These are phyloP conservation scores for Bipolaris bicolor DNA, from an alignment of 2,329 filamentous ascomycete species.

Conservation along the genomic window DNA sequence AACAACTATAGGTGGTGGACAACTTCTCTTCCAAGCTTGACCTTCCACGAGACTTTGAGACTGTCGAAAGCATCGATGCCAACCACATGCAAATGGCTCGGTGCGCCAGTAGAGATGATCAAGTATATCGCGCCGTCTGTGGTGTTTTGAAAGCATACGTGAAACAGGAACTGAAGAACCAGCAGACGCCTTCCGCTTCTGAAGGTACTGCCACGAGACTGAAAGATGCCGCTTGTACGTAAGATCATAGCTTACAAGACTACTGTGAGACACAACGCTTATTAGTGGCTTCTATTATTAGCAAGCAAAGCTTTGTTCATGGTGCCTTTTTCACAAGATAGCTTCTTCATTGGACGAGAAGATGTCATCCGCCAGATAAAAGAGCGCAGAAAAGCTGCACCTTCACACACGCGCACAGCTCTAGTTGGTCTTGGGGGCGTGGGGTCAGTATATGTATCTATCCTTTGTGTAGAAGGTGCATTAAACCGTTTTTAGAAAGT, in stretches of 20 bases:
- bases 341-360: conserved; percentile 18
- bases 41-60: conserved; percentile 42
- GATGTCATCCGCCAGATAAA: conserved; percentile 13
- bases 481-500: conserved; percentile 15
- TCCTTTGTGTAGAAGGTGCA: background rate
- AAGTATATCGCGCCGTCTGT: conserved; percentile 39
- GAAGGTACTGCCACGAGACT: background rate
- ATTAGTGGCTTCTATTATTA: conserved; percentile 2
- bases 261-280: conserved; percentile 8
- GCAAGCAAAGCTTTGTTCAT: conserved; percentile 14
- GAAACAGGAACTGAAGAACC: conserved; percentile 10
- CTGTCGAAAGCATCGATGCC: conserved; percentile 50
- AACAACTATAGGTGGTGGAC: conserved; percentile 43
- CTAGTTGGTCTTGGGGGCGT: conserved; percentile 17
- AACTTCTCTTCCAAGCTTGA: conserved; percentile 52
- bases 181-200: background rate
- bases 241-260: conserved; percentile 3
- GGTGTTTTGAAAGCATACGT: conserved; percentile 38
- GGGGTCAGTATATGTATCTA: background rate
- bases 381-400: background rate
- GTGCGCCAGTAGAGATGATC: conserved; percentile 33
- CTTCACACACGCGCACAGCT: conserved; percentile 13
- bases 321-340: conserved; percentile 18
- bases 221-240: conserved; percentile 13
- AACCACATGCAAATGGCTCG: conserved; percentile 51